Conservation (phyloP, 108 stramenopile species). For the Fistulifera pelliculosa region DNA sequence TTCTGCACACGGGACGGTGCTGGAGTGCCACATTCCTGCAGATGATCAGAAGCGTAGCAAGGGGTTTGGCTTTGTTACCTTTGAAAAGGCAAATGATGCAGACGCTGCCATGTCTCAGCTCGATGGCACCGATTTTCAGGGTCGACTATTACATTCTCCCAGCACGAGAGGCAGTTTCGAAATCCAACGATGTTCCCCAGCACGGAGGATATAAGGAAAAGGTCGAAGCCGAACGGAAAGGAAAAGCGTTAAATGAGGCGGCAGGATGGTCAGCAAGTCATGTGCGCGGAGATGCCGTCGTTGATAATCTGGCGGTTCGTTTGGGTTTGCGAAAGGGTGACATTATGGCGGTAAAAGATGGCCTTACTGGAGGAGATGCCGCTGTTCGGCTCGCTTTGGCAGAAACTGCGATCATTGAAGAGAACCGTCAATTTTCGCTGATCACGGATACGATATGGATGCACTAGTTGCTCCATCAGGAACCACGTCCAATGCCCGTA, state of each 20-base stretch:
- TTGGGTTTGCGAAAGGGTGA: slow-evolving; percentile 85
- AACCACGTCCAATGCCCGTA: slow-evolving; percentile 33
- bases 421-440: slow-evolving; percentile 84
- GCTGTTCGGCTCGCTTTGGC: slow-evolving; percentile 93
- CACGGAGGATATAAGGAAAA: slow-evolving; percentile 74
- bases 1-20: slow-evolving; percentile 52
- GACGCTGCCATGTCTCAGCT: slow-evolving; percentile 43
- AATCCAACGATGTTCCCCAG: slow-evolving; percentile 12
- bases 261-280: slow-evolving; percentile 90
- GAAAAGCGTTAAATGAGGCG: slow-evolving; percentile 48
- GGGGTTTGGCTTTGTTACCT: slow-evolving; percentile 93
- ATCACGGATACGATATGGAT: slow-evolving; percentile 86
- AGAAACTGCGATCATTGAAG: slow-evolving; percentile 91
- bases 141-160: slow-evolving; percentile 80
- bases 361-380: slow-evolving; percentile 69
- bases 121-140: slow-evolving; percentile 80
- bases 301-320: slow-evolving; percentile 85
- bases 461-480: slow-evolving; percentile 47
- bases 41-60: slow-evolving; percentile 85
- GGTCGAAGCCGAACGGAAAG: slow-evolving; percentile 80
- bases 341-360: slow-evolving; percentile 87
- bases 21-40: slow-evolving; percentile 88
- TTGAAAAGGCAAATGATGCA: slow-evolving; percentile 46
- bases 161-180: slow-evolving; percentile 36
- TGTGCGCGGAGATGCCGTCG: slow-evolving; percentile 92